phyloP scores from a whole-genome alignment of 257 asterid species.

The Craterostigma plantagineum region DNA sequence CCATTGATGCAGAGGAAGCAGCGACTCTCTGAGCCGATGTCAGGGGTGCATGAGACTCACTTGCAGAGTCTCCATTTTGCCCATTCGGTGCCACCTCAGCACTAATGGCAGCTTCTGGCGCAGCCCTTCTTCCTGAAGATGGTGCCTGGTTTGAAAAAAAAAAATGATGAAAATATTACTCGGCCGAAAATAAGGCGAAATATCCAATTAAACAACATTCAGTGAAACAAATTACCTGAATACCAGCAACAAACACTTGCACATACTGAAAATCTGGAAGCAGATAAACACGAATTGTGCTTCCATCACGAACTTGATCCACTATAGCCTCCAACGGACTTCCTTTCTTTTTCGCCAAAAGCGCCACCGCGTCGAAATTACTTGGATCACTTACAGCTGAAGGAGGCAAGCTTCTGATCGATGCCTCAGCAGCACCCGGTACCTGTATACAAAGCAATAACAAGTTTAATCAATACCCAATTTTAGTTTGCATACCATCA shows the following conservation, averaged over 20 bases:
- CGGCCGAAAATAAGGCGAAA: background rate
- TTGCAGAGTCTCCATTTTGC: constrained; percentile 53
- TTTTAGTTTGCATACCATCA: too few species aligned
- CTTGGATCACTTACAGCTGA: constrained; percentile 67
- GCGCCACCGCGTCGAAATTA: constrained; percentile 67
- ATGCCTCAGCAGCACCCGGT: constrained; percentile 70
- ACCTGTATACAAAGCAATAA: constrained; percentile 15
- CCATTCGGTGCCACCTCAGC: constrained; percentile 31
- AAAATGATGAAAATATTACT: background rate
- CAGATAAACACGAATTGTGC: constrained; percentile 80
- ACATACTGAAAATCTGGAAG: constrained; percentile 85
- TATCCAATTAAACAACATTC: too few species aligned
- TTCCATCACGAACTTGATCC: constrained; percentile 92
- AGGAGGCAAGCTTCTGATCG: constrained; percentile 74
- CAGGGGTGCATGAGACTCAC: constrained; percentile 51
- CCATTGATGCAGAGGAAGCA: constrained; percentile 36
- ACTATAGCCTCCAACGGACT: constrained; percentile 84
- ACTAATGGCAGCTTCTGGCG: constrained; percentile 28
- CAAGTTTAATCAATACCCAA: too few species aligned
- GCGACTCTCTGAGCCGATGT: constrained; percentile 91
- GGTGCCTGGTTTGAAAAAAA: constrained; percentile 45
- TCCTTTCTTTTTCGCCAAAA: constrained; percentile 60
- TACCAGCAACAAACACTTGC: constrained; percentile 84
- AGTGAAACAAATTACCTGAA: constrained; percentile 36
- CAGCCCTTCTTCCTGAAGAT: constrained; percentile 76